phyloP scores from a whole-genome alignment of 768 basidiomycete species.

The Boletus coccyginus region DNA sequence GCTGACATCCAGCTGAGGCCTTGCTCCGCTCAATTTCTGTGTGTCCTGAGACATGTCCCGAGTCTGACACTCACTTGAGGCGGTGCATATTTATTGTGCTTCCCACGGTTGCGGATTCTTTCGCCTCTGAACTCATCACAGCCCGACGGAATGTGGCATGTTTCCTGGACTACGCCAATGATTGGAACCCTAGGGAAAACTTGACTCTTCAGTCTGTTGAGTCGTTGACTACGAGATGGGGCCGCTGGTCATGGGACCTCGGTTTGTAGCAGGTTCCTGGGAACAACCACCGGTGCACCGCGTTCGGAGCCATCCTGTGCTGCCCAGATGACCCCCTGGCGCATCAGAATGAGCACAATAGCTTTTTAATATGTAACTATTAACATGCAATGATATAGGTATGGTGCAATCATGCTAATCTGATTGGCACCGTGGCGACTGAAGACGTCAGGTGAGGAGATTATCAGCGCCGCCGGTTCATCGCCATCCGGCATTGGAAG shows the following conservation, averaged over 20 bases:
- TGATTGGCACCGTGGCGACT: background rate
- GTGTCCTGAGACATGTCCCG: background rate
- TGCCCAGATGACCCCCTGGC: background rate
- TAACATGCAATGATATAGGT: constrained; percentile 27
- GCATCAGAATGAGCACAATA: constrained; percentile 3
- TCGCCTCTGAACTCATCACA: too few species aligned
- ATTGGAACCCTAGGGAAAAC: too few species aligned
- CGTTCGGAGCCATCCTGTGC: background rate
- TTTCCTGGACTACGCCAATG: too few species aligned
- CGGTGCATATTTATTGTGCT: background rate
- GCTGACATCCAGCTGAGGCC: constrained; percentile 1
- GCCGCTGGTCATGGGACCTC: constrained; percentile 2
- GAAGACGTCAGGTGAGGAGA: background rate
- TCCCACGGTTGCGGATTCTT: too few species aligned
- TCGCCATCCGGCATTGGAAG: constrained; percentile 64
- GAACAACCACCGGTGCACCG: background rate
- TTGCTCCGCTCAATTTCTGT: background rate
- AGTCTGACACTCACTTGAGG: background rate
- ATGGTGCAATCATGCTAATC: constrained; percentile 26
- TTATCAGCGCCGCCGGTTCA: constrained; percentile 31
- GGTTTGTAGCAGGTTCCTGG: background rate
- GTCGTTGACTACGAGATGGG: background rate
- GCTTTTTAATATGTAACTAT: constrained; percentile 15
- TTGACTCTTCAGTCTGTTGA: background rate
- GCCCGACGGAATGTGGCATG: too few species aligned